A percentile compares a stretch with the other conserved stretches of the same genome.
Evolutionary conservation across 2,329 filamentous ascomycete species (phyloP).

Genomic region (Pezicula rhizophila): DNA sequence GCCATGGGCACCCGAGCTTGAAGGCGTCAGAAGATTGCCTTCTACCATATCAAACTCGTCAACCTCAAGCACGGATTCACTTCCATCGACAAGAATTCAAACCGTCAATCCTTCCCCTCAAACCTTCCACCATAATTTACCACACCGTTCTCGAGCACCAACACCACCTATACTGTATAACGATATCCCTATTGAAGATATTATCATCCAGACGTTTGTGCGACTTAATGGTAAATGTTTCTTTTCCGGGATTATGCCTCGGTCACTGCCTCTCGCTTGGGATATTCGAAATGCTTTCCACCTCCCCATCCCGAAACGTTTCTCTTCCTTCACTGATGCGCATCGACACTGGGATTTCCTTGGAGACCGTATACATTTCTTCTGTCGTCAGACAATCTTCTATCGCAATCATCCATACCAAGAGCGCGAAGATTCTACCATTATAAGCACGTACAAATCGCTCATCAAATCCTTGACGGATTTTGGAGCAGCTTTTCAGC

Average conservation of each 20-base stretch:
- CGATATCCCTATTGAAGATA: slow-evolving; percentile 22
- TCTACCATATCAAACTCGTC: neutral
- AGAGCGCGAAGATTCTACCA: slow-evolving; percentile 9
- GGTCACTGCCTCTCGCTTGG: slow-evolving; percentile 22
- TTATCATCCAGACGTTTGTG: slow-evolving; percentile 22
- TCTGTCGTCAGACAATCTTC: slow-evolving; percentile 20
- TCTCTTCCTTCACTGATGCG: slow-evolving; percentile 17
- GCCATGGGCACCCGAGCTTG: neutral
- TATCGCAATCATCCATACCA: slow-evolving; percentile 14
- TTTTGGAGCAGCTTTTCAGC: slow-evolving; percentile 20
- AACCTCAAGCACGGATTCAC: neutral
- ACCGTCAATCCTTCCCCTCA: too few species aligned
- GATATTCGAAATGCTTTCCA: slow-evolving; percentile 22
- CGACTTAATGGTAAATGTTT: slow-evolving; percentile 20
- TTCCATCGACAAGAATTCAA: neutral
- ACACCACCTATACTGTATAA: slow-evolving; percentile 18
- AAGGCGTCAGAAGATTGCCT: neutral
- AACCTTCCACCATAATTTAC: slow-evolving; percentile 2
- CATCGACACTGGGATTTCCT: slow-evolving; percentile 26
- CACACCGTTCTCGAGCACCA: slow-evolving; percentile 4
- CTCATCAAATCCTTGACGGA: slow-evolving; percentile 13
- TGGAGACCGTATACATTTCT: slow-evolving; percentile 22
- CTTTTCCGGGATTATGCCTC: slow-evolving; percentile 21
- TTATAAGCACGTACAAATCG: slow-evolving; percentile 8
- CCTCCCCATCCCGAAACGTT: slow-evolving; percentile 18